Conservation (phyloP, 2,329 filamentous ascomycete species). For the Trichophyton schoenleinii region DNA sequence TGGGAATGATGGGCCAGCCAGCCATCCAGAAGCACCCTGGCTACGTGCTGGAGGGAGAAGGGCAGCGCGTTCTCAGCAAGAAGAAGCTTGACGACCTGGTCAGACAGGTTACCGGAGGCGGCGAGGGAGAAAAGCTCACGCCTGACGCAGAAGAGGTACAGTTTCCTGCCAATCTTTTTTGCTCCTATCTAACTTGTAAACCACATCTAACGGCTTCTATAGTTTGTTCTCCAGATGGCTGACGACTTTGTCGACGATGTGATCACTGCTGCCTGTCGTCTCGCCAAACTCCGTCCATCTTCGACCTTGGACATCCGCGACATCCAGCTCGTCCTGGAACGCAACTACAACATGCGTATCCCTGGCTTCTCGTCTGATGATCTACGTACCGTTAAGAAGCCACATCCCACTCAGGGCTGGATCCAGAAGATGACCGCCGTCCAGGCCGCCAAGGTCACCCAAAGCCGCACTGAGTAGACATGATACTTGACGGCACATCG, state of each 20-base stretch:
- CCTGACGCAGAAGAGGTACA: slow-evolving; percentile 92
- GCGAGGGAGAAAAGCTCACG: slow-evolving; percentile 64
- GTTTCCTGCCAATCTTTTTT: slow-evolving; percentile 9
- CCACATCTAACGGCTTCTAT: not conserved
- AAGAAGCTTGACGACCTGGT: slow-evolving; percentile 95
- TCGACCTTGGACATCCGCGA: slow-evolving; percentile 83
- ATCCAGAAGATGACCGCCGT: slow-evolving; percentile 95
- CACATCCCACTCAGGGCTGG: slow-evolving; percentile 78
- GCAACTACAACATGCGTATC: slow-evolving; percentile 80
- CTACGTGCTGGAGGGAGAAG: slow-evolving; percentile 81
- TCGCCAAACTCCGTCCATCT: slow-evolving; percentile 84
- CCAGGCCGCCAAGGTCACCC: slow-evolving; percentile 69
- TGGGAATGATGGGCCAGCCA: slow-evolving; percentile 77
- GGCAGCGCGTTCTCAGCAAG: slow-evolving; percentile 88
- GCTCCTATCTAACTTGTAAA: too few species aligned
- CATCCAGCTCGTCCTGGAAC: slow-evolving; percentile 69
- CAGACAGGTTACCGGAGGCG: slow-evolving; percentile 75
- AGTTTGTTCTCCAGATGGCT: slow-evolving; percentile 79
- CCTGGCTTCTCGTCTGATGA: slow-evolving; percentile 93
- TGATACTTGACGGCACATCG: not conserved
- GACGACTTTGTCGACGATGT: slow-evolving; percentile 94
- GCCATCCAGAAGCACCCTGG: slow-evolving; percentile 68
- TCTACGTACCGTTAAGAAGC: slow-evolving; percentile 83
- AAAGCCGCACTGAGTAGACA: slow-evolving; percentile 29
- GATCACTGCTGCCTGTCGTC: slow-evolving; percentile 71